Base-by-base conservation (phyloP, 352 stramenopile genomes). In the Phytophthora parvispora region DNA sequence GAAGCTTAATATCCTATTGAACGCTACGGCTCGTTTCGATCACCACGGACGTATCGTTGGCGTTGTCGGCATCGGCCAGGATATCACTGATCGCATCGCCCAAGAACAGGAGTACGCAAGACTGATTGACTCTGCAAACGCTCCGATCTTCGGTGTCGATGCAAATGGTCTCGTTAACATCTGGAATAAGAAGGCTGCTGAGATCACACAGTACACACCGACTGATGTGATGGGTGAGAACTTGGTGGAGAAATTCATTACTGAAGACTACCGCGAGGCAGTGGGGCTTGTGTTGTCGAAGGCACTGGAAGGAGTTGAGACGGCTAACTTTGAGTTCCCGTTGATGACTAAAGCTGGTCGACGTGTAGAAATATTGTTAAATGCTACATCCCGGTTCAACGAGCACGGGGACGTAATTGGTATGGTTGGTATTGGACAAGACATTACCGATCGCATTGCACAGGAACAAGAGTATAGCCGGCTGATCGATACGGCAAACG, bases 121-220 rank as follows among this genome's bases (percentile, higher is more conserved):
- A 20, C 70, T 94, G 9, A 90, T 94, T 53, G 87, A 94, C 51
- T 89, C 74, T 18, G 85, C 87, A 0, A 97, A 97, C 43, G 86
- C 89, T 8, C 88, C 90, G 18, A 97, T 97, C 58, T 96, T 97
- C 56, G 91, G 90, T 24, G 86, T 97, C n/a, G 87, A 97, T 52
- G 61, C 60, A 24, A 34, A 67, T 67, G 81, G 87, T 28, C 59
- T 75, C 5, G 86, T 91, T 16, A 91, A 90, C 52, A 88, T 90
- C 40, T 89, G 84, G 84, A 92, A 94, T 56, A 69, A 86, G 40
- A 90, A 91, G 56, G 86, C 79, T 29, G 76, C 75, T 5, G 74
- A 93, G 57, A 86, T 93, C 36, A 96, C 88, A 6, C 87, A 94
- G 57, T 93, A 93, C 57, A 72, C 80, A 18, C 67, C 72, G 7